These are phyloP conservation scores for Vigna unguiculata DNA, from an alignment of 306 rosid species.

Conservation along the genomic window DNA sequence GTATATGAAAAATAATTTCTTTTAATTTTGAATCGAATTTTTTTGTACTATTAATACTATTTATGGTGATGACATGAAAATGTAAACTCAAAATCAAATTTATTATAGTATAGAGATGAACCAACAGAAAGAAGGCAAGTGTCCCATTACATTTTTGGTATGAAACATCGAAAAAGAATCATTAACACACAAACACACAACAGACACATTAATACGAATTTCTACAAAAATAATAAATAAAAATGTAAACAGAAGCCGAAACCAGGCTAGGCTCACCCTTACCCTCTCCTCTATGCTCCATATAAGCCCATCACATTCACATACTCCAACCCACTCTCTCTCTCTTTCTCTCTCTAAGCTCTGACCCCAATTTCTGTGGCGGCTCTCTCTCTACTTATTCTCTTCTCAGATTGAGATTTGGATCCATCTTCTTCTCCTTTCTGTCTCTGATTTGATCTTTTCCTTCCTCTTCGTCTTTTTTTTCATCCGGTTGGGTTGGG, in stretches of 20 bases:
- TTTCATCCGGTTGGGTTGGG: slow-evolving; percentile 42
- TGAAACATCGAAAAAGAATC: slow-evolving; percentile 25
- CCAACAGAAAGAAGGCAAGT: slow-evolving; percentile 30
- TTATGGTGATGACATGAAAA: neutral
- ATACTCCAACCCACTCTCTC: slow-evolving; percentile 26
- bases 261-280: slow-evolving; percentile 41
- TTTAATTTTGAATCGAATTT: too few species aligned
- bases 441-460: slow-evolving; percentile 37
- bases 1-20: too few species aligned
- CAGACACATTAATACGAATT: slow-evolving; percentile 8
- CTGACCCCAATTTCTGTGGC: slow-evolving; percentile 64
- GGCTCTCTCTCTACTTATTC: slow-evolving; percentile 58
- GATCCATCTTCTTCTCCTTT: slow-evolving; percentile 53
- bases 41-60: too few species aligned
- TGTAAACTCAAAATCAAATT: neutral
- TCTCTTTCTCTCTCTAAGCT: slow-evolving; percentile 35
- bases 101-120: too few species aligned
- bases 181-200: slow-evolving; percentile 10
- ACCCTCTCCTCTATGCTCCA: slow-evolving; percentile 38
- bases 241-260: neutral
- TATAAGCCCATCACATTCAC: slow-evolving; percentile 60
- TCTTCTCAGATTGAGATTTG: slow-evolving; percentile 52
- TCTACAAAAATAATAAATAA: slow-evolving; percentile 9
- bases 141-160: slow-evolving; percentile 1
- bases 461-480: slow-evolving; percentile 29